Base-by-base conservation (phyloP, 1,284 basidiomycete genomes). In the Somion occarium region DNA sequence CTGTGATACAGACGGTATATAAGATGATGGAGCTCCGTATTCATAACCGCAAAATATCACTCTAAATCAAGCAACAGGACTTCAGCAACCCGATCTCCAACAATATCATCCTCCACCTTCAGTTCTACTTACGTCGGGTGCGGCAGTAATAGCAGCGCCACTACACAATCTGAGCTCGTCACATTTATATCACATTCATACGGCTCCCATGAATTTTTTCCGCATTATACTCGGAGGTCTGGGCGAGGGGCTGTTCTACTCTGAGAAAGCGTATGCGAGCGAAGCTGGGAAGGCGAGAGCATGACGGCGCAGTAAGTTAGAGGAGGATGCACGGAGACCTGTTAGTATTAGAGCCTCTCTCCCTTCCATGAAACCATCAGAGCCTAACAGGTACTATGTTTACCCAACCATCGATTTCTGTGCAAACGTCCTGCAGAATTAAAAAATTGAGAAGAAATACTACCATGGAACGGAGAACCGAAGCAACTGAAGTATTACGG, bases 401-500 rank as follows among this genome's bases (percentile, higher is more conserved):
- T 1, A 71, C 79, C 69, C 86, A 82, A 41, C 75, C 78, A 64
- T 92, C 80, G 55, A 68, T 74, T 74, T 95, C 96, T 62, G 90
- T 81, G 15, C 73, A 83, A 62, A 94, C 91, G 15, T 81, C 71
- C 13, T 18, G 18, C 9, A 15, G 23, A 49, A 22, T 5, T 15
- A 12, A 39, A 41, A 4, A 13, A n/a, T 13, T 23, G 23, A 19
- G 5, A 12, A 5, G n/a, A 15, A 13, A 5, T 38, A 13, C 37
- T 22, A 37, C 20, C 9, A 22, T 12, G 38, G 46, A 13, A 46
- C 23, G 25, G 27, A 52, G 1, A 47, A 58, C 49, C 53, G n/a
- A n/a, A 75, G 72, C 90, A 82, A 12, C 89, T 93, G 69, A 80
- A 95, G 69, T 96, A 96, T 50, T 80, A 77, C 0, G 93, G 91